Percentiles rank a stretch among this genome's conserved stretches.
These are phyloP conservation scores for Echeveria elegans DNA, from an alignment of 164 flowering plant species.

Conservation along the genomic window DNA sequence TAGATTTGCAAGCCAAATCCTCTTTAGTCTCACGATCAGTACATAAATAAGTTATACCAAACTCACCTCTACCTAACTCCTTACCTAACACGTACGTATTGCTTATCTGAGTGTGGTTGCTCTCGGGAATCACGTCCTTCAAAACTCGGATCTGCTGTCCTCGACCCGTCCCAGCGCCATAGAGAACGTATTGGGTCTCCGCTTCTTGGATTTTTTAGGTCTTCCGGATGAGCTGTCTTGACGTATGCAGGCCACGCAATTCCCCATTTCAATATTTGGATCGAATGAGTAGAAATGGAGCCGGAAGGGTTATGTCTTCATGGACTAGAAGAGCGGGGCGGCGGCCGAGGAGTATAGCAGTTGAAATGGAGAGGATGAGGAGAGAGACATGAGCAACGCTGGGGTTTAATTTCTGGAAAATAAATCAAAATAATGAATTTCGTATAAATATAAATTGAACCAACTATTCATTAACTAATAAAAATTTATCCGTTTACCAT, in stretches of 20 bases:
- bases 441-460: no score
- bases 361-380: no score
- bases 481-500: no score
- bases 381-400: no score
- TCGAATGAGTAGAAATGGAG: no score
- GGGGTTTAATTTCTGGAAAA: no score
- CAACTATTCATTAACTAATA: no score
- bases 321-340: no score
- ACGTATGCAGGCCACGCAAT: background rate
- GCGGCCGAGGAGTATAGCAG: no score
- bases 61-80: conserved; percentile 94
- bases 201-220: background rate
- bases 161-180: background rate
- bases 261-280: background rate
- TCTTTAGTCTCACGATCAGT: conserved; percentile 71
- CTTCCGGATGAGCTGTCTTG: no score
- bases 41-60: conserved; percentile 86
- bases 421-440: no score
- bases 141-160: conserved; percentile 71
- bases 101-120: conserved; percentile 48
- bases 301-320: no score
- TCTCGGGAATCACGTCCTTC: conserved; percentile 49
- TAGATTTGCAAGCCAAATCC: conserved; percentile 81
- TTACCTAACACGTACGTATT: conserved; percentile 82
- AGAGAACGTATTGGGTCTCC: conserved; percentile 1